Evolutionary conservation across 345 rosid species (phyloP).

Genomic region (Garcia nutans): DNA sequence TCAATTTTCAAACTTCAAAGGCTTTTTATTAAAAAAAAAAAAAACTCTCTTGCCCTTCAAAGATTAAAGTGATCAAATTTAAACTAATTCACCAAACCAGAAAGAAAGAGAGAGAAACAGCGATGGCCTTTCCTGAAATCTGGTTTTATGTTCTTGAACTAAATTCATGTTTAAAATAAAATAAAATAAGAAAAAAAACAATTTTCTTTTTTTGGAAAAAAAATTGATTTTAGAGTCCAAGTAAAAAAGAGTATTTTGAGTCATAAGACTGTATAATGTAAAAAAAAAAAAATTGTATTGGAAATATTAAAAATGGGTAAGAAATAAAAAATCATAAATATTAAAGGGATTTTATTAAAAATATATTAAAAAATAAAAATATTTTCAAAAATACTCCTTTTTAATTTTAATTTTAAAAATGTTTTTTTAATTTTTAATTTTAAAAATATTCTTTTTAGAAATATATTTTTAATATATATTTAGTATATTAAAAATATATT

Average conservation of each 20-base stretch:
- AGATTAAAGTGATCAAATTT: constrained; percentile 2
- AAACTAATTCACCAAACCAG: background rate
- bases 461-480: too few relatives aligned
- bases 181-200: background rate
- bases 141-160: background rate
- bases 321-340: too few relatives aligned
- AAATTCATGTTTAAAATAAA: background rate
- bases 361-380: too few relatives aligned
- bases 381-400: too few relatives aligned
- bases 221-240: too few relatives aligned
- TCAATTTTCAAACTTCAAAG: background rate
- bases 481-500: too few relatives aligned
- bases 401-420: too few relatives aligned
- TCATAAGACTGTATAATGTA: too few relatives aligned
- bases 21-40: background rate
- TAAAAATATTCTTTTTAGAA: too few relatives aligned
- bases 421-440: too few relatives aligned
- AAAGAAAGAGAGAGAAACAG: background rate
- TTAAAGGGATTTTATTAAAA: too few relatives aligned
- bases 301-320: background rate
- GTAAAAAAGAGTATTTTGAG: too few relatives aligned
- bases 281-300: background rate
- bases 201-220: background rate
- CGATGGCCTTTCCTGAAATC: background rate
- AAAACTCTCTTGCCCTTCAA: background rate